Evolutionary conservation across 2,329 filamentous ascomycete species (phyloP).

Genomic region (Sclerotinia subarctica): DNA sequence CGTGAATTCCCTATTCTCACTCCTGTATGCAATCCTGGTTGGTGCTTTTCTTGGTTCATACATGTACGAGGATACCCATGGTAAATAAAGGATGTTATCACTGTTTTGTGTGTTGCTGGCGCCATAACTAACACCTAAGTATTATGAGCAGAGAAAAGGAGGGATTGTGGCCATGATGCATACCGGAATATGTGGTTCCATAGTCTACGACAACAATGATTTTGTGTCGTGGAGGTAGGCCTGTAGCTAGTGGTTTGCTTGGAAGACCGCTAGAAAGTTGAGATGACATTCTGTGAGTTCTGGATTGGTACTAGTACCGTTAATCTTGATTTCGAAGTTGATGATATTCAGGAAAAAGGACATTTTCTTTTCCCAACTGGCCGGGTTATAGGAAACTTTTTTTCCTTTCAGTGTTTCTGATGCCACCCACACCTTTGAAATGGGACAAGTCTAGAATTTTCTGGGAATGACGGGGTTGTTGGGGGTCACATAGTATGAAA

Average conservation of each 20-base stretch:
- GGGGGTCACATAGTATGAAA: background rate
- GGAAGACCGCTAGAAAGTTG: rapidly evolving
- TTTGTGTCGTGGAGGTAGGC: constrained; percentile 19
- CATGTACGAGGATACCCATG: constrained; percentile 6
- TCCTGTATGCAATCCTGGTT: constrained; percentile 27
- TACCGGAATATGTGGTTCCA: constrained; percentile 33
- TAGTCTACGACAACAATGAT: constrained; percentile 33
- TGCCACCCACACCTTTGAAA: background rate
- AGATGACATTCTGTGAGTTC: background rate
- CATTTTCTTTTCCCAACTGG: background rate
- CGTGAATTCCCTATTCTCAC: constrained; percentile 18
- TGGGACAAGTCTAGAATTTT: background rate
- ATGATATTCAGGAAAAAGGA: background rate
- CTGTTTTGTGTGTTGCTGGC: constrained; percentile 19
- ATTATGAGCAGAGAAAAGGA: background rate
- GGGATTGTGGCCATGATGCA: background rate
- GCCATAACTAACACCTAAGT: constrained; percentile 23
- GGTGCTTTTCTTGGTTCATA: constrained; percentile 21
- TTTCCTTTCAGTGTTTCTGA: too few species aligned
- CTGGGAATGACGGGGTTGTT: too few species aligned
- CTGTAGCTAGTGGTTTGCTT: background rate
- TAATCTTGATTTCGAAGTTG: background rate
- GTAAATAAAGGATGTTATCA: constrained; percentile 20
- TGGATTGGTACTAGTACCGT: background rate
- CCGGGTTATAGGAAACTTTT: background rate